These are phyloP conservation scores for Ogataea angusta DNA, from an alignment of 805 yeast species.

Conservation along the genomic window DNA sequence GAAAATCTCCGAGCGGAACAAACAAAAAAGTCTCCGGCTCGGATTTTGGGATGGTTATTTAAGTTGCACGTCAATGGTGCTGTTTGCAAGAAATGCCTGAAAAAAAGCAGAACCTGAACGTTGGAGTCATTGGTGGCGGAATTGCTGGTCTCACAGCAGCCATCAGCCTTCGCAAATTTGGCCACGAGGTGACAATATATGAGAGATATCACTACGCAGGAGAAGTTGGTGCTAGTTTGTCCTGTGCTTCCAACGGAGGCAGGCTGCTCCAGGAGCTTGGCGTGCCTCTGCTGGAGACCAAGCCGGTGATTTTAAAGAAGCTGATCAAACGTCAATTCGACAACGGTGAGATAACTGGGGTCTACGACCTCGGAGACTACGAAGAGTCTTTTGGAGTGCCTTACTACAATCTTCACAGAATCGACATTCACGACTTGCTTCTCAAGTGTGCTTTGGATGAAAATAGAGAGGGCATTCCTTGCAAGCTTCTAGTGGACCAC, in stretches of 20 bases:
- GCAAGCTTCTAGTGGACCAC: slow-evolving; percentile 23
- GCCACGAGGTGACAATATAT: slow-evolving; percentile 28
- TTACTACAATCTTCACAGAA: slow-evolving; percentile 30
- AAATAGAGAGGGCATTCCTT: slow-evolving; percentile 26
- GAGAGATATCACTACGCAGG: slow-evolving; percentile 32
- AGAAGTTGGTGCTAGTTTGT: slow-evolving; percentile 32
- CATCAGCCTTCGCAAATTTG: slow-evolving; percentile 25
- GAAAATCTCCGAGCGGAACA: slow-evolving; percentile 2
- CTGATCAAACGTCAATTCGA: slow-evolving; percentile 27
- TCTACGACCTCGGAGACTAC: slow-evolving; percentile 30
- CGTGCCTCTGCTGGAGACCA: slow-evolving; percentile 23
- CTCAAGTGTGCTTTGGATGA: slow-evolving; percentile 20
- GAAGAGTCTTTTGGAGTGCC: slow-evolving; percentile 29
- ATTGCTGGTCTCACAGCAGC: slow-evolving; percentile 30
- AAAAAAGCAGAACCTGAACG: slow-evolving; percentile 11
- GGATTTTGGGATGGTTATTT: background rate
- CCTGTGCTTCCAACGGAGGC: slow-evolving; percentile 33
- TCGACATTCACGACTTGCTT: slow-evolving; percentile 26
- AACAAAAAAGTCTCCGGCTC: background rate
- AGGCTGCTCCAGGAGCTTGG: slow-evolving; percentile 29
- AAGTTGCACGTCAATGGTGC: background rate
- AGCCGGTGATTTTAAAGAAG: slow-evolving; percentile 26
- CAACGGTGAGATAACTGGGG: slow-evolving; percentile 24
- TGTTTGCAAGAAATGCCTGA: slow-evolving; percentile 8
- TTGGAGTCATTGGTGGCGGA: slow-evolving; percentile 30